phyloP scores from a whole-genome alignment of 805 yeast genomes.

The Candida loeiensis region DNA sequence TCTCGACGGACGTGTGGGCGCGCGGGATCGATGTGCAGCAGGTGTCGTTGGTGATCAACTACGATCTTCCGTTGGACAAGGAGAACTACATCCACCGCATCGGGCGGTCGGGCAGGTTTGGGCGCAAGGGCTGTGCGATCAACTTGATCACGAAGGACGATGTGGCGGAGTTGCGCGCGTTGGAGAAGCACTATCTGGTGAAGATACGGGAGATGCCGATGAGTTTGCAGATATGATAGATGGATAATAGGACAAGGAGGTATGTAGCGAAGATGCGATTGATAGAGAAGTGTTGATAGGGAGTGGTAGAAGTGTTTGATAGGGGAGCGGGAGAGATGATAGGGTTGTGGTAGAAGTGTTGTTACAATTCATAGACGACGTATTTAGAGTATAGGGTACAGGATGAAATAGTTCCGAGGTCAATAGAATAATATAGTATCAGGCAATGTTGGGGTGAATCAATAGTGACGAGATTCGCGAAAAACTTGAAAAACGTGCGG shows the following conservation, averaged over 20 bases:
- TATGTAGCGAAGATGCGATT: not conserved
- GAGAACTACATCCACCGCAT: conserved; percentile 97
- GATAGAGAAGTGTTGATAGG: not conserved
- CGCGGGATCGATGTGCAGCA: conserved; percentile 99
- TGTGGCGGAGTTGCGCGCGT: conserved; percentile 68
- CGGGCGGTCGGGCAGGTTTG: conserved; percentile 98
- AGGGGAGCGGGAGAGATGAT: too few relatives aligned
- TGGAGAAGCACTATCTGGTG: conserved; percentile 86
- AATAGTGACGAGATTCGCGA: too few relatives aligned
- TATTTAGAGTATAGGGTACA: too few relatives aligned
- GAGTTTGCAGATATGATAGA: conserved; percentile 13
- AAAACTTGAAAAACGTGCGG: too few relatives aligned
- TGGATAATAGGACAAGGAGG: not conserved
- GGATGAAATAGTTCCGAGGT: too few relatives aligned
- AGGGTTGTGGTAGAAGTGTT: not conserved
- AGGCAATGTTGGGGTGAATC: too few relatives aligned
- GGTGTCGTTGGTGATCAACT: conserved; percentile 91
- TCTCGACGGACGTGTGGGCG: conserved; percentile 96
- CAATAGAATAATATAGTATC: too few relatives aligned
- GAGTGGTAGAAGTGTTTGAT: too few relatives aligned
- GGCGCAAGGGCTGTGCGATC: conserved; percentile 96
- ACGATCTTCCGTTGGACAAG: conserved; percentile 87
- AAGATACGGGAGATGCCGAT: conserved; percentile 89
- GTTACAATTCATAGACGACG: not conserved
- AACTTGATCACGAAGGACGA: conserved; percentile 87